phyloP scores from a whole-genome alignment of 805 yeast species.

The Tetrapisispora pingtungensis region DNA sequence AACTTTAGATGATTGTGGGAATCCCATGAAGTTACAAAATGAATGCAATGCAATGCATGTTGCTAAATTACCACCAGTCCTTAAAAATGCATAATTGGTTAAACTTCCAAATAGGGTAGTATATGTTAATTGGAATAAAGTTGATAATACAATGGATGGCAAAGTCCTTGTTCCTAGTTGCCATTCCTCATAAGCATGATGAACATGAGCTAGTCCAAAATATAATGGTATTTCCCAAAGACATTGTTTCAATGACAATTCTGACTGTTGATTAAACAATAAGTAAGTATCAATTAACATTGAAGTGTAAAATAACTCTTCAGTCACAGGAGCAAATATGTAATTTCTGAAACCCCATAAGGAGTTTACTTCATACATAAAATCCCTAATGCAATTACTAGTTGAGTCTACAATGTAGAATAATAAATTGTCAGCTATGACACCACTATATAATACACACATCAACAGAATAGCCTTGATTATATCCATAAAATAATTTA shows the following conservation, averaged over 20 bases:
- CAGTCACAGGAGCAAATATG: conserved; percentile 28
- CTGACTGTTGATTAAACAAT: background rate
- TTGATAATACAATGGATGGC: conserved; percentile 11
- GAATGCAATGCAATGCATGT: conserved; percentile 24
- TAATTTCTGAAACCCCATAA: conserved; percentile 28
- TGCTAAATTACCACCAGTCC: conserved; percentile 24
- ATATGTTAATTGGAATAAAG: conserved; percentile 21
- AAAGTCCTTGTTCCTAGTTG: conserved; percentile 11
- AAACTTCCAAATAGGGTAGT: conserved; percentile 27
- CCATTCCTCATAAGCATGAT: conserved; percentile 25
- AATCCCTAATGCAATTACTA: conserved; percentile 6
- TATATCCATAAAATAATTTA: conserved; percentile 8
- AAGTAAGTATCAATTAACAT: conserved; percentile 19
- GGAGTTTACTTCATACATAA: conserved; percentile 13
- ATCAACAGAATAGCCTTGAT: conserved; percentile 10
- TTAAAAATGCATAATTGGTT: conserved; percentile 23
- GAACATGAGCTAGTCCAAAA: conserved; percentile 29
- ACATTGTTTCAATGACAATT: conserved; percentile 6
- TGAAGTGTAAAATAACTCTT: conserved; percentile 28
- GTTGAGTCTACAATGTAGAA: conserved; percentile 12
- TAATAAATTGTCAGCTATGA: conserved; percentile 14
- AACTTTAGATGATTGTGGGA: conserved; percentile 22
- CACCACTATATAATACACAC: conserved; percentile 19
- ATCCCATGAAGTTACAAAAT: conserved; percentile 27
- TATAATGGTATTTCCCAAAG: conserved; percentile 21